phyloP scores from a whole-genome alignment of 2,329 filamentous ascomycete species.

The Thielaviopsis euricoi region DNA sequence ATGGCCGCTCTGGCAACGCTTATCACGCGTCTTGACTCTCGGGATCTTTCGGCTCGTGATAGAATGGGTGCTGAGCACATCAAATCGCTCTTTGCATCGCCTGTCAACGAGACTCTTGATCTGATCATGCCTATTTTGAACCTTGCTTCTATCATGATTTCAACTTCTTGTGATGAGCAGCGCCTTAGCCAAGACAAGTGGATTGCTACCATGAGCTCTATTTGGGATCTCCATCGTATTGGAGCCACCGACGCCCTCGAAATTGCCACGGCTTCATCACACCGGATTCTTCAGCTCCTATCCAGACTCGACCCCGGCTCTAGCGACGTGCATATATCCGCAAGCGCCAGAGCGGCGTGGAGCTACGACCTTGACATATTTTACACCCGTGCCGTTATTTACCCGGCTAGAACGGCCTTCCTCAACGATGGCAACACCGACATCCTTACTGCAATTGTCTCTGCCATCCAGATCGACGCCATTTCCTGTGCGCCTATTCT shows the following conservation, averaged over 20 bases:
- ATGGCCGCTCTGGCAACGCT: constrained; percentile 31
- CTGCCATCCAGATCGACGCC: constrained; percentile 21
- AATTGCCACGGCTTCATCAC: constrained; percentile 31
- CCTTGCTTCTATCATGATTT: constrained; percentile 26
- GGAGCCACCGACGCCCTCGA: constrained; percentile 29
- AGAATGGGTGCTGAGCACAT: constrained; percentile 41
- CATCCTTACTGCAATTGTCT: constrained; percentile 25
- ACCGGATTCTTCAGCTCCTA: constrained; percentile 19
- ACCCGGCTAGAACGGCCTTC: constrained; percentile 33
- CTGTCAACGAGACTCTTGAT: constrained; percentile 29
- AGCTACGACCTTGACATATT: constrained; percentile 29
- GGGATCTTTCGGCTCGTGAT: constrained; percentile 23
- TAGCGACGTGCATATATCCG: background rate
- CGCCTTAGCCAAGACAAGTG: constrained; percentile 27
- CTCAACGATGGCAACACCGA: constrained; percentile 26
- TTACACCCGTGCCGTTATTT: constrained; percentile 32
- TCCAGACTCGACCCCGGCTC: constrained; percentile 13
- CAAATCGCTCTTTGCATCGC: constrained; percentile 36
- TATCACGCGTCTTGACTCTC: constrained; percentile 26
- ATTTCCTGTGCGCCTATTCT: constrained; percentile 26
- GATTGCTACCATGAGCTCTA: constrained; percentile 27
- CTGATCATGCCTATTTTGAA: constrained; percentile 29
- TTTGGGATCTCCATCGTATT: constrained; percentile 41
- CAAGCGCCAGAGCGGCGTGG: constrained; percentile 22
- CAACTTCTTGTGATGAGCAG: constrained; percentile 18